These are phyloP conservation scores for Rhizopus delemar DNA, from an alignment of 371 early-diverging fungal genomes.

Conservation along the genomic window DNA sequence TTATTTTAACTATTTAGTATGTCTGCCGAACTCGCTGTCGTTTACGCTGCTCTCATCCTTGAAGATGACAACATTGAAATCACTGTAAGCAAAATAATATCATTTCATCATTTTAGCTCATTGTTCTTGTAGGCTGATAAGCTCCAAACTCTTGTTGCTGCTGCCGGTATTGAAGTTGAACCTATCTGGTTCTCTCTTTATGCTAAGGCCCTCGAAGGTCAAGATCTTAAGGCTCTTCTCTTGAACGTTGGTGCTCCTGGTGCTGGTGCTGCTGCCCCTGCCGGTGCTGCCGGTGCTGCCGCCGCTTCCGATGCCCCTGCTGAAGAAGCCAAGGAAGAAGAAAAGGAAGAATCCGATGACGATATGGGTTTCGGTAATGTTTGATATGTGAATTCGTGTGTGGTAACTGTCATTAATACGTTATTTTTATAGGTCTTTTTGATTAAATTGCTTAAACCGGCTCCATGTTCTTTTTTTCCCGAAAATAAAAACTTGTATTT, in stretches of 20 bases:
- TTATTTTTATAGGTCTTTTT: slow-evolving; percentile 67
- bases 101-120: not conserved
- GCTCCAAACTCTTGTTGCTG: slow-evolving; percentile 87
- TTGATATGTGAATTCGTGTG: not conserved
- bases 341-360: slow-evolving; percentile 90
- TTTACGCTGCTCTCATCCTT: slow-evolving; percentile 97
- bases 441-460: slow-evolving; percentile 61
- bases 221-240: slow-evolving; percentile 88
- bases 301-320: slow-evolving; percentile 60
- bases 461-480: slow-evolving; percentile 2
- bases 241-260: slow-evolving; percentile 90
- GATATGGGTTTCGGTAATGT: slow-evolving; percentile 90
- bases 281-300: slow-evolving; percentile 53
- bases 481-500: slow-evolving; percentile 8
- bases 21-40: slow-evolving; percentile 88
- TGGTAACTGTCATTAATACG: not conserved
- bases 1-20: slow-evolving; percentile 30
- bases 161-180: slow-evolving; percentile 93
- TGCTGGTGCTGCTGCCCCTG: slow-evolving; percentile 68
- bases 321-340: slow-evolving; percentile 71
- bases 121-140: slow-evolving; percentile 82
- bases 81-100: slow-evolving; percentile 73
- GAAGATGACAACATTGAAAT: slow-evolving; percentile 95
- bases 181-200: slow-evolving; percentile 95
- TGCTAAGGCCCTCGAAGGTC: slow-evolving; percentile 97